Base-by-base conservation (phyloP, 2,329 filamentous ascomycete genomes). In the Fulvia fulva region DNA sequence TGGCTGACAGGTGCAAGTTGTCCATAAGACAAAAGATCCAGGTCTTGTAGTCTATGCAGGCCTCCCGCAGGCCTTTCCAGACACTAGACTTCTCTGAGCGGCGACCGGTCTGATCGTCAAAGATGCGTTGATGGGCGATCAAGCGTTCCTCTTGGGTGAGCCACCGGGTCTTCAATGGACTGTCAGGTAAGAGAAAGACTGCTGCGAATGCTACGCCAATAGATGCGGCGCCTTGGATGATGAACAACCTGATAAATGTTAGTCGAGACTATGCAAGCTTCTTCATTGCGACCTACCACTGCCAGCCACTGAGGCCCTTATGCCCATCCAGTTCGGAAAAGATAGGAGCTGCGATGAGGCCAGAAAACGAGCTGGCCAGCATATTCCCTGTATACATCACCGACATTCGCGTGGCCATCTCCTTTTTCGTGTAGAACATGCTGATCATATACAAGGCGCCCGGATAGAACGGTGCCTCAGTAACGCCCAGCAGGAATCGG, bases 151-250 rank as follows among this genome's bases (percentile, higher is more conserved):
- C 59, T 14, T 61, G 63, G 11, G 49, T 61, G 6, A 68, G 57
- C 67, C 67, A 68, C 21, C 56, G 61, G 1, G 65, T 67, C 30
- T 63, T 61, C 25, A 56, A 55, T 1, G 87, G 87, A 60, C 87
- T 87, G 68, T 89, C 83, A 0, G 87, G 87, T 16, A 90, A 75
- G 34, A 89, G 72, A 63, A 83, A 83, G 68, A 80, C 80, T 0
- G 70, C 64, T 6, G 83, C 68, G 11, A 83, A 68, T 9, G 87
- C 86, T 26, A 90, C 77, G 8, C 75, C 76, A 30, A 90, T 75
- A 0, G 87, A 89, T 55, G 87, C 77, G 9, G 79, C 77, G 32
- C 87, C 87, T 70, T 90, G 87, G 43, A 90, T 84, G 53, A 89
- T 84, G 73, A 88, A 88, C 0, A 88, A 74, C 53, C 28, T 32